Base-by-base conservation (phyloP, 441 rosid species). In the Croton laevigatus region DNA sequence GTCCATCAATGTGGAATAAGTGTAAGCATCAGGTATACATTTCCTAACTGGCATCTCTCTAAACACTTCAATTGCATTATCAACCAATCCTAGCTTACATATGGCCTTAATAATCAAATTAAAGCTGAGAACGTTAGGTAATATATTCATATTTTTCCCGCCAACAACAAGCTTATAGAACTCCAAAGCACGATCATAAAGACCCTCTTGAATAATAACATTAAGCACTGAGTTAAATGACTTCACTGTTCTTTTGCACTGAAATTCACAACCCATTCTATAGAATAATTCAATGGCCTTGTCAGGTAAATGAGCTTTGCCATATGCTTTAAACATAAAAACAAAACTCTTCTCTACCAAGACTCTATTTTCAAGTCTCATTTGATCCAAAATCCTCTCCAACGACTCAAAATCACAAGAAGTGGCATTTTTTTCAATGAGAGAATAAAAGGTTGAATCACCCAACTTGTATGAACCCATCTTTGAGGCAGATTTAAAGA, bases 1-100 rank as follows among this genome's bases (percentile, higher is more conserved):
- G 78, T 91, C 92, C 96, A 92, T 92, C 86, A 94, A 83, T 8
- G 98, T 92, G 78, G 87, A 85, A 64, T 89, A 95, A 20, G 97
- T 89, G 79, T 89, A 95, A 10, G 78, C 85, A 85, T 95, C 98
- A 16, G 95, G 95, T 46, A 40, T 74, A 75, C 83, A 87, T 32
- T 84, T 83, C 45, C 76, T 82, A 36, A 61, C 61, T 7, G 91
- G 85, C 97, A 92, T 92, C 60, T 61, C 96, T 66, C 93, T 81
- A 52, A 95, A 91, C 72, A 85, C 84, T 73, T 88, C 86, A 17
- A 89, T 51, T 0, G 97, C 99, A 64, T 75, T 69, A 76, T 92
- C 91, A 71, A 91, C 90, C 72, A 79, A 71, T 45, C 98, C 84
- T 78, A 91, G 44, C 83, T 79, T 95, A 66, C 98, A 94, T 69